Evolutionary conservation across 257 asterid species (phyloP).

Genomic region (Solanum peruvianum): DNA sequence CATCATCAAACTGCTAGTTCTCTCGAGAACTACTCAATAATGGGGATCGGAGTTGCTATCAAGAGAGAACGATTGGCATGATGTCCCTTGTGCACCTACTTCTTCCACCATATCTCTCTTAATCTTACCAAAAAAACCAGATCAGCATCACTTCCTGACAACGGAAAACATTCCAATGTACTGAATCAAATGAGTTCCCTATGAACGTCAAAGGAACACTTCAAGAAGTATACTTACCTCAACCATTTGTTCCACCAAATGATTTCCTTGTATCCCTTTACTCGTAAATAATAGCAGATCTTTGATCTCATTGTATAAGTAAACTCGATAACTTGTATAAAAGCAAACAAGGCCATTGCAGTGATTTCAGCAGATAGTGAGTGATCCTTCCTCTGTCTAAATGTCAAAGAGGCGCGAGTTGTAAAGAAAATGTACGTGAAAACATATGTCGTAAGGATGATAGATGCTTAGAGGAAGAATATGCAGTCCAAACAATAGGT

Average conservation of each 20-base stretch:
- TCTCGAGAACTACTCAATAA: background rate
- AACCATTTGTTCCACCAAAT: background rate
- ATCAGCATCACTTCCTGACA: background rate
- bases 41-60: background rate
- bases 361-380: background rate
- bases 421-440: background rate
- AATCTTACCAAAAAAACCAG: background rate
- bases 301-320: no score
- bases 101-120: background rate
- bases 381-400: background rate
- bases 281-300: no score
- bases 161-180: background rate
- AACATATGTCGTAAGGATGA: background rate
- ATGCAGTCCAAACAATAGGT: background rate
- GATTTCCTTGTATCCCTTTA: background rate
- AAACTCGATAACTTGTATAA: background rate
- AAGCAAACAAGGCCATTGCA: background rate
- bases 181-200: background rate
- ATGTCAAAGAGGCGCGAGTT: background rate
- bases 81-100: background rate
- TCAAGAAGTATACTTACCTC: background rate
- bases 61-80: background rate
- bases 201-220: background rate
- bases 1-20: background rate
- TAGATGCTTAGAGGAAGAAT: background rate